These are phyloP conservation scores for Ramichloridium luteum DNA, from an alignment of 2,329 filamentous ascomycete genomes.

Conservation along the genomic window DNA sequence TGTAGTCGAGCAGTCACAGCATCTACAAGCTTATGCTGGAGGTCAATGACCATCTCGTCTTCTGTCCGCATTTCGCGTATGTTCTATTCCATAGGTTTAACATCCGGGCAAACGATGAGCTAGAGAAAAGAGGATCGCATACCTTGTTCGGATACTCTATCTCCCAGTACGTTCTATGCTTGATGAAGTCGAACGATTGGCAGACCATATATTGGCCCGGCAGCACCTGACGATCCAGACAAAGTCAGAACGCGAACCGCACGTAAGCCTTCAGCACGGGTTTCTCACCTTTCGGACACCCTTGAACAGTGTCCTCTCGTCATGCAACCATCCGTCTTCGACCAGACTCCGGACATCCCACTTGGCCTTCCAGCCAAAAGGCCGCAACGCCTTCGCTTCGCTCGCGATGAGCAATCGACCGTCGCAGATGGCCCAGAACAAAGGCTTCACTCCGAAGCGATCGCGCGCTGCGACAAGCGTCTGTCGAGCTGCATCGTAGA, in stretches of 20 bases:
- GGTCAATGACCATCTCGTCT: slow-evolving; percentile 40
- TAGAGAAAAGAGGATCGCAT: slow-evolving; percentile 5
- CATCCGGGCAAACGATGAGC: not conserved
- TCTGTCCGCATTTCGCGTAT: slow-evolving; percentile 32
- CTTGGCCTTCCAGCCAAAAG: slow-evolving; percentile 37
- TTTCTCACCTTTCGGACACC: slow-evolving; percentile 34
- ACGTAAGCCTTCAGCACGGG: not conserved
- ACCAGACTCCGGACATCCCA: slow-evolving; percentile 41
- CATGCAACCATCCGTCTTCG: slow-evolving; percentile 33
- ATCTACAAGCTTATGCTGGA: slow-evolving; percentile 40
- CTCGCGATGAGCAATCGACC: slow-evolving; percentile 37
- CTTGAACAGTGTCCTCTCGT: slow-evolving; percentile 39
- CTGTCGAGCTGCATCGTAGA: slow-evolving; percentile 36
- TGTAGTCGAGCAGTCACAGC: slow-evolving; percentile 41
- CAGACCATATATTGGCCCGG: slow-evolving; percentile 36
- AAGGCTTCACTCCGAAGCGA: slow-evolving; percentile 46
- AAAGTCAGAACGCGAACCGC: not conserved
- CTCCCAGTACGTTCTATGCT: slow-evolving; percentile 42
- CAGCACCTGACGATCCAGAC: slow-evolving; percentile 23
- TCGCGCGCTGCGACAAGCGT: slow-evolving; percentile 40
- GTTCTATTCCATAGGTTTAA: slow-evolving; percentile 13
- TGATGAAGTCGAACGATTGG: slow-evolving; percentile 27
- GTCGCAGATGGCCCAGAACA: slow-evolving; percentile 37
- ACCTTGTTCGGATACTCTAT: slow-evolving; percentile 42
- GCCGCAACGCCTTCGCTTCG: slow-evolving; percentile 42